A percentile compares a stretch with the other conserved stretches of the same genome.
Evolutionary conservation across 2,329 filamentous ascomycete species (phyloP).

Genomic region (Fusarium nygamai): DNA sequence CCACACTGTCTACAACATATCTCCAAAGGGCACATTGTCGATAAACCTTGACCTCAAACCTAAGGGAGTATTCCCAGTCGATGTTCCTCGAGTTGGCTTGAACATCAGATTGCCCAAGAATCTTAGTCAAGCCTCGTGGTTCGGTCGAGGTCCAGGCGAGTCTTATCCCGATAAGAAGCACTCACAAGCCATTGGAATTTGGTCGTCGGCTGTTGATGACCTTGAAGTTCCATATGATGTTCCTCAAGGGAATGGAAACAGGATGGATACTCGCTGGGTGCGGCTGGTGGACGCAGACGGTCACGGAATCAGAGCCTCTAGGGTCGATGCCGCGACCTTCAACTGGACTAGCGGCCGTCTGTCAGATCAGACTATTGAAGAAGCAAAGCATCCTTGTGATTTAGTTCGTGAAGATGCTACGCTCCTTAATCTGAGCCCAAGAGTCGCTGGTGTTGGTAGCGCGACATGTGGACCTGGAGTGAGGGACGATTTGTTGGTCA

Average conservation of each 20-base stretch:
- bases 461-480: constrained; percentile 19
- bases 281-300: neutral
- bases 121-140: neutral
- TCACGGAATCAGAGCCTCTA: neutral
- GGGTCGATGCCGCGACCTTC: neutral
- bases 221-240: constrained; percentile 7
- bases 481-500: neutral
- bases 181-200: neutral
- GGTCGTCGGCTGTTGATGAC: neutral
- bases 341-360: neutral
- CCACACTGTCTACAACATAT: neutral
- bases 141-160: constrained; percentile 3
- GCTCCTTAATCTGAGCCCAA: neutral
- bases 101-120: constrained; percentile 3
- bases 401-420: constrained; percentile 1
- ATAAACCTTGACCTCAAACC: neutral
- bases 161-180: constrained; percentile 7
- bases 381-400: constrained; percentile 6
- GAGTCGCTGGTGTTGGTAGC: constrained; percentile 13
- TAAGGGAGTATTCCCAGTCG: neutral
- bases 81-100: neutral
- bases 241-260: neutral
- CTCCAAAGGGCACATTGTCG: neutral
- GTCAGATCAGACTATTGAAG: neutral
- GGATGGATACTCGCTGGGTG: constrained; percentile 14